A percentile compares a stretch with the other conserved stretches of the same genome.
Evolutionary conservation across 2,329 filamentous ascomycete species (phyloP).

Genomic region (Arachnomyces sp.): DNA sequence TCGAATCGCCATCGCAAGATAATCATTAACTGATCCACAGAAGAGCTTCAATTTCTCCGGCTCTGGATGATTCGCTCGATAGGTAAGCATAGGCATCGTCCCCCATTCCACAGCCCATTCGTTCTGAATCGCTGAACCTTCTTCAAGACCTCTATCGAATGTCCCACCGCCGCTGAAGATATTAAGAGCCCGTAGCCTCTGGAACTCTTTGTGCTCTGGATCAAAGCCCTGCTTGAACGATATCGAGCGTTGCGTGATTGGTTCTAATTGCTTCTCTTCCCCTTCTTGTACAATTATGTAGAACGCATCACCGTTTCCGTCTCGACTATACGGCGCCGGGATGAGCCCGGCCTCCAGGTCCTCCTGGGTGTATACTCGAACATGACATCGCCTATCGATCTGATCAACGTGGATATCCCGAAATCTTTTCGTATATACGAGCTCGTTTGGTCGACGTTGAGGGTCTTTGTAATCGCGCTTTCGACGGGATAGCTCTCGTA

Average conservation of each 20-base stretch:
- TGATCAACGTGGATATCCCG: constrained; percentile 28
- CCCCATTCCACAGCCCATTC: constrained; percentile 61
- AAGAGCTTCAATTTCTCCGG: constrained; percentile 47
- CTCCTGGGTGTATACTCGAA: constrained; percentile 45
- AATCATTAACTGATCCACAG: constrained; percentile 63
- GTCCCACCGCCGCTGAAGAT: constrained; percentile 73
- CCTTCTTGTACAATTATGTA: constrained; percentile 46
- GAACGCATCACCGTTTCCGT: constrained; percentile 59
- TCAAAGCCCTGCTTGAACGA: constrained; percentile 50
- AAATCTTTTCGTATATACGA: constrained; percentile 38
- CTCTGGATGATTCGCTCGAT: constrained; percentile 55
- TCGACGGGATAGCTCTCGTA: constrained; percentile 50
- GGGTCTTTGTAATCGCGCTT: constrained; percentile 29
- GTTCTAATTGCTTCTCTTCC: constrained; percentile 18
- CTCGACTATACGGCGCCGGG: constrained; percentile 55
- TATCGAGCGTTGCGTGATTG: constrained; percentile 23
- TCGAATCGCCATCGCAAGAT: constrained; percentile 48
- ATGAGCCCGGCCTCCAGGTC: constrained; percentile 33
- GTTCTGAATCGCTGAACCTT: constrained; percentile 57
- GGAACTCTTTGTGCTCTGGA: constrained; percentile 24
- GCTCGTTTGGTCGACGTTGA: constrained; percentile 44
- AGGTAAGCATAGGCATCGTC: constrained; percentile 58
- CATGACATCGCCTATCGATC: constrained; percentile 50
- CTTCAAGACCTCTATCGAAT: constrained; percentile 67
- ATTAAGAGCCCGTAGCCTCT: constrained; percentile 54